A percentile compares a stretch with the other conserved stretches of the same genome.
Conservation (phyloP, 495 filamentous ascomycete genomes). For the Penicillium alfredii region DNA sequence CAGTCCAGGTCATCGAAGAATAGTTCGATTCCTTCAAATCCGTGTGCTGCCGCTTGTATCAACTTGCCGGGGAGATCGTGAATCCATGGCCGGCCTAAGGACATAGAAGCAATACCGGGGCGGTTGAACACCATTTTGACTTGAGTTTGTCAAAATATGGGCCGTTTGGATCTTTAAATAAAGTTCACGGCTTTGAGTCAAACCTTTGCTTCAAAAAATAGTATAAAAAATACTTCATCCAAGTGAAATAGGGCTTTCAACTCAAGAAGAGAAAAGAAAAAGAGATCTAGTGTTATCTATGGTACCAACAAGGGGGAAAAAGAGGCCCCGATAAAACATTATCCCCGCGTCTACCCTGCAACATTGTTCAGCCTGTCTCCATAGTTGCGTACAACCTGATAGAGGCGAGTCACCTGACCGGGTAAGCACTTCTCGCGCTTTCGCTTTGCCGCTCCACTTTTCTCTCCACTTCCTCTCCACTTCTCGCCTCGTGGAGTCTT, state of each 20-base stretch:
- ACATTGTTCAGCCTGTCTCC: conserved; percentile 7
- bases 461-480: not conserved
- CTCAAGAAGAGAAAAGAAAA: too few relatives aligned
- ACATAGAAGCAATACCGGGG: conserved; percentile 63
- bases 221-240: too few relatives aligned
- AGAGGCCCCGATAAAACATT: too few relatives aligned
- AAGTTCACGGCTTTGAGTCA: too few relatives aligned
- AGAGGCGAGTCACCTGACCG: conserved; percentile 5
- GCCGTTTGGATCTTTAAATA: not conserved
- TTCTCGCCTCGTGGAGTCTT: too few relatives aligned
- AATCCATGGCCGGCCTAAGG: conserved; percentile 60
- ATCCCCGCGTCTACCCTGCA: conserved; percentile 7
- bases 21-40: conserved; percentile 67
- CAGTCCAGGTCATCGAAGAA: conserved; percentile 75
- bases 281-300: too few relatives aligned
- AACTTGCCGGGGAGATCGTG: conserved; percentile 63
- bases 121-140: conserved; percentile 33
- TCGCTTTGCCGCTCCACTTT: conserved; percentile 11
- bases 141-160: conserved; percentile 1
- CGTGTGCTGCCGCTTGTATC: conserved; percentile 55
- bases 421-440: conserved; percentile 9
- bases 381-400: conserved; percentile 1
- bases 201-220: too few relatives aligned
- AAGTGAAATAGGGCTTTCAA: too few relatives aligned
- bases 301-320: too few relatives aligned